Base-by-base conservation (phyloP, 768 basidiomycete species). In the Lactifluus echinatus region DNA sequence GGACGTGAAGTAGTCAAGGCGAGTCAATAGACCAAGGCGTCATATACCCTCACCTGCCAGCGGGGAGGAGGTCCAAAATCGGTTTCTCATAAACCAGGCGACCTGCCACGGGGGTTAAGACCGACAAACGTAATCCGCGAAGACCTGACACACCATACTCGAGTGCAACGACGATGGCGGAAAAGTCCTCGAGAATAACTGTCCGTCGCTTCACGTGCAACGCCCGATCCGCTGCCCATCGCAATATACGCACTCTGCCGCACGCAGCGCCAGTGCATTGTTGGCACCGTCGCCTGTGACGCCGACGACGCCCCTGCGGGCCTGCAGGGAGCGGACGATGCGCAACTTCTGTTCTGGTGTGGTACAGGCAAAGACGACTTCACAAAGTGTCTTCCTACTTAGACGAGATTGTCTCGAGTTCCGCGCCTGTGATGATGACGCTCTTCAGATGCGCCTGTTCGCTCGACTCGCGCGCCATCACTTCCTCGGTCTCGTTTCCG, bases 201-300 rank as follows among this genome's bases (percentile, higher is more conserved):
- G 63, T 84, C 83, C 6, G 82, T 76, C 4, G 83, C 82, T 69
- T 79, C 81, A 60, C 71, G 61, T 21, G 79, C 78, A 2, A 80
- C 76, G 52, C 79, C 78, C 12, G 75, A 77, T 2, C 78, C 77
- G 23, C 71, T 68, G 10, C 79, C 82, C 73, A 83, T 79, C 0
- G 80, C 82, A 37, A 84, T 77, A 53, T 83, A n/a, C 83, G 48
- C 82, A 78, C 62, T 87, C 77, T 1, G 81, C 80, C 28, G 78
- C 78, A 57, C 80, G 81, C 52, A 83, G 69, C 2, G 81, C 77
- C 0, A 81, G 78, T 0, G 78, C 77, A 63, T 83, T 80, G 59
- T 83, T 83, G 0, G 81, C 80, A 28, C 83, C 84, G 65, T 86
- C 84, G 2, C 84, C 84, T 4, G 83, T 85, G 56, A 84, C 81